These are phyloP conservation scores for Pneumocystis canis DNA, from an alignment of 1,139 yeast genomes.

Conservation along the genomic window DNA sequence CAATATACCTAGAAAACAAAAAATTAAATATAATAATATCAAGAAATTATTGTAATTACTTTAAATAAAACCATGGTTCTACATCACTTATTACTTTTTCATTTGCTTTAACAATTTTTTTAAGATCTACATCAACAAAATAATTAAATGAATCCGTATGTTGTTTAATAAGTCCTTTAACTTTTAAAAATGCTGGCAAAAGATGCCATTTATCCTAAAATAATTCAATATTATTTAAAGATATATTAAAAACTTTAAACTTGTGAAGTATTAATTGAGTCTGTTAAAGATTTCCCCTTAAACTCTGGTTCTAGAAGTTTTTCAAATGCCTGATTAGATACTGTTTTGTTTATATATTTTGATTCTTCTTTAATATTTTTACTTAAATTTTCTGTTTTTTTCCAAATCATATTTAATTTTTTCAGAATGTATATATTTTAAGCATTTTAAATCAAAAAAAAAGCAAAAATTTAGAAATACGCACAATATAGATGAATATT, in stretches of 20 bases:
- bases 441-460: neutral
- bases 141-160: constrained; percentile 93
- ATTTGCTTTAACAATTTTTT: constrained; percentile 82
- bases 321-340: neutral
- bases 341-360: neutral
- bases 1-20: constrained; percentile 38
- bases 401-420: neutral
- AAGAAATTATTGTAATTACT: constrained; percentile 19
- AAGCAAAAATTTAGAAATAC: neutral
- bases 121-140: constrained; percentile 84
- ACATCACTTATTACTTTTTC: constrained; percentile 82
- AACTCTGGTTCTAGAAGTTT: constrained; percentile 49
- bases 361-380: neutral
- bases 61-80: constrained; percentile 89
- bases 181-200: constrained; percentile 86
- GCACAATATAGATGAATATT: neutral
- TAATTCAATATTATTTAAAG: neutral
- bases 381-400: neutral
- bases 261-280: constrained; percentile 53
- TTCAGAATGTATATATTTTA: neutral
- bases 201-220: constrained; percentile 77
- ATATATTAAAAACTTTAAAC: constrained; percentile 26
- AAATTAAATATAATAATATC: neutral
- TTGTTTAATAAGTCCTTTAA: constrained; percentile 91
- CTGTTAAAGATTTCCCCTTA: constrained; percentile 74